phyloP scores from a whole-genome alignment of 495 filamentous ascomycete species.

The Corynascus novoguineensis region DNA sequence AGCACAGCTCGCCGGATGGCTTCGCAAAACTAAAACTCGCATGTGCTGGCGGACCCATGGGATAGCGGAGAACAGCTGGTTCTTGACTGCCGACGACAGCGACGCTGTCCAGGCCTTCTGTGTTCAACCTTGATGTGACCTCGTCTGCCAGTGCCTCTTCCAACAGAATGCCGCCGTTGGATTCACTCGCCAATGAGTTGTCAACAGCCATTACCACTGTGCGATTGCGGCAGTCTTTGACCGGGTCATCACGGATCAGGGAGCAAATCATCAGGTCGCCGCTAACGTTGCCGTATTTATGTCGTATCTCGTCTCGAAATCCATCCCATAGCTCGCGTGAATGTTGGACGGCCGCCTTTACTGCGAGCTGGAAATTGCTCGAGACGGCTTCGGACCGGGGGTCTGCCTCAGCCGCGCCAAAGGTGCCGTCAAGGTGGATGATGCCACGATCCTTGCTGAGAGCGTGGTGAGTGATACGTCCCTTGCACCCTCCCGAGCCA shows the following conservation, averaged over 20 bases:
- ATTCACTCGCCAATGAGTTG: constrained; percentile 6
- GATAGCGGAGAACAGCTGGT: constrained; percentile 9
- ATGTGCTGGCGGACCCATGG: constrained; percentile 14
- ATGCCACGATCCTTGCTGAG: constrained; percentile 26
- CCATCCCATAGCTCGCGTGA: constrained; percentile 20
- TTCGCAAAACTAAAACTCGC: constrained; percentile 2
- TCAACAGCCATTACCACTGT: constrained; percentile 8
- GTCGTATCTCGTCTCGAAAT: constrained; percentile 15
- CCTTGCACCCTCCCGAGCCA: constrained; percentile 19
- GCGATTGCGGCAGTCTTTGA: constrained; percentile 26
- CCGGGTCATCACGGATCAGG: constrained; percentile 24
- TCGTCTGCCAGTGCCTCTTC: constrained; percentile 1
- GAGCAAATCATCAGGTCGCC: constrained; percentile 28
- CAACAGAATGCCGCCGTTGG: background rate
- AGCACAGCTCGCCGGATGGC: background rate
- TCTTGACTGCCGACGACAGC: constrained; percentile 17
- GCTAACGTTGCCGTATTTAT: constrained; percentile 15
- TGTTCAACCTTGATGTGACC: constrained; percentile 5
- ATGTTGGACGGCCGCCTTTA: constrained; percentile 16
- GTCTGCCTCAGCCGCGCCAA: constrained; percentile 14
- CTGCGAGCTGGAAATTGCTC: constrained; percentile 22
- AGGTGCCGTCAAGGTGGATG: constrained; percentile 23
- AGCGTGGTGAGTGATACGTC: constrained; percentile 22
- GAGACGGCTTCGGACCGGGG: constrained; percentile 16
- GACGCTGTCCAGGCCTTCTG: constrained; percentile 14